phyloP scores from a whole-genome alignment of 1,284 basidiomycete species.

The Rhodotorula sp. region DNA sequence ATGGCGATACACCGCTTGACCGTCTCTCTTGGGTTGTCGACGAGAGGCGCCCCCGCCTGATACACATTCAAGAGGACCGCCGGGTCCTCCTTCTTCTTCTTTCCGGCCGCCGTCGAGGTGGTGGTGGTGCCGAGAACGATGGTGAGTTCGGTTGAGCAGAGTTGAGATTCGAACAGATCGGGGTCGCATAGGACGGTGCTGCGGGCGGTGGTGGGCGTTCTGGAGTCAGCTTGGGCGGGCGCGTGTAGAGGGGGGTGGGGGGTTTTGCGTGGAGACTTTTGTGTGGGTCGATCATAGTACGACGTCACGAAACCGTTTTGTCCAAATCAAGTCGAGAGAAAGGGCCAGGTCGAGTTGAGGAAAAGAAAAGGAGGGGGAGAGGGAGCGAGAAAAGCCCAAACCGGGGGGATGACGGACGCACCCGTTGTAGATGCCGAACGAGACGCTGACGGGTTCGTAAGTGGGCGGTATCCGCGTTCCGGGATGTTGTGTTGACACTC shows the following conservation, averaged over 20 bases:
- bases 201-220: background rate
- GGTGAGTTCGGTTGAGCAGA: constrained; percentile 35
- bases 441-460: constrained; percentile 23
- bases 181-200: constrained; percentile 37
- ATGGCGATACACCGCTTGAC: constrained; percentile 30
- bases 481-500: constrained; percentile 6
- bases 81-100: background rate
- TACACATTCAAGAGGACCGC: constrained; percentile 28
- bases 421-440: constrained; percentile 39
- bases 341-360: background rate
- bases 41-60: constrained; percentile 35
- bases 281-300: background rate
- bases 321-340: no score
- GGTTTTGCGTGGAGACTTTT: background rate
- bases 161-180: constrained; percentile 33
- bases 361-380: no score
- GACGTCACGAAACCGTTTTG: no score
- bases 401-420: no score
- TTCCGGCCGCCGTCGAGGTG: background rate
- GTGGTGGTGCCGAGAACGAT: constrained; percentile 21
- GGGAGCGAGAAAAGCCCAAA: background rate
- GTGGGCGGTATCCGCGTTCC: constrained; percentile 17
- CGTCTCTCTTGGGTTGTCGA: constrained; percentile 5
- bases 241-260: background rate
- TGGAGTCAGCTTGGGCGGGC: no score